Evolutionary conservation across 2,329 filamentous ascomycete species (phyloP).

Genomic region (Cladosporium sp.): DNA sequence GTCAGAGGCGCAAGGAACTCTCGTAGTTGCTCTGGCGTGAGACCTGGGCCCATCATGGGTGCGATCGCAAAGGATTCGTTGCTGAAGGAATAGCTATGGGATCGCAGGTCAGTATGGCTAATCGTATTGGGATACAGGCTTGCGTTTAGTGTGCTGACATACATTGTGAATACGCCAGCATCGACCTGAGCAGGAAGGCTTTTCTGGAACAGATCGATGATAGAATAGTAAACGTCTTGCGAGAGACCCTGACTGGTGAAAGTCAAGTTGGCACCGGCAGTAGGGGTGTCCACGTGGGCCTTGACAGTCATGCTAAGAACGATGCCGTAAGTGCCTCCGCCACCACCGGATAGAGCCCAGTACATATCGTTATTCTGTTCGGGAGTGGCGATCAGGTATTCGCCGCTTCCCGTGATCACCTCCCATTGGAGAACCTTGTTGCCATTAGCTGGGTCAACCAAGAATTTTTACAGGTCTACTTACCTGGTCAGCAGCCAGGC

Average conservation of each 20-base stretch:
- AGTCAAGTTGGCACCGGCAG: conserved; percentile 42
- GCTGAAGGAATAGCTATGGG: neutral
- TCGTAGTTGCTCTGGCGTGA: conserved; percentile 39
- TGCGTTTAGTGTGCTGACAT: neutral
- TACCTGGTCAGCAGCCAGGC: conserved; percentile 58
- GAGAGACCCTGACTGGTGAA: conserved; percentile 31
- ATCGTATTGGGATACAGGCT: conserved; percentile 19
- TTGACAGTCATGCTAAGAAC: conserved; percentile 53
- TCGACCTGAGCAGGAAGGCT: conserved; percentile 47
- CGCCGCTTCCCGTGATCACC: conserved; percentile 45
- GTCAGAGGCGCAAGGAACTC: conserved; percentile 44
- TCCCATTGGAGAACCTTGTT: conserved; percentile 44
- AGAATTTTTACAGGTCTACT: no score
- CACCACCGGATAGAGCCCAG: conserved; percentile 59
- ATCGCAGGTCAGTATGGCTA: conserved; percentile 1
- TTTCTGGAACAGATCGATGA: conserved; percentile 44
- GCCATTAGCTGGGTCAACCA: no score
- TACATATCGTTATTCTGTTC: conserved; percentile 52
- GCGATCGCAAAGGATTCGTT: conserved; percentile 46
- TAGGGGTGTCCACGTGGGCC: conserved; percentile 41
- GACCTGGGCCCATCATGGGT: conserved; percentile 45
- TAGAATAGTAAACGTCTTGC: conserved; percentile 44
- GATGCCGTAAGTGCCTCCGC: conserved; percentile 55
- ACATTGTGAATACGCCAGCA: conserved; percentile 41
- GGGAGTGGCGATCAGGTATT: conserved; percentile 44